Evolutionary conservation across 2,329 filamentous ascomycete species (phyloP).

Genomic region (Fusarium newnesense): DNA sequence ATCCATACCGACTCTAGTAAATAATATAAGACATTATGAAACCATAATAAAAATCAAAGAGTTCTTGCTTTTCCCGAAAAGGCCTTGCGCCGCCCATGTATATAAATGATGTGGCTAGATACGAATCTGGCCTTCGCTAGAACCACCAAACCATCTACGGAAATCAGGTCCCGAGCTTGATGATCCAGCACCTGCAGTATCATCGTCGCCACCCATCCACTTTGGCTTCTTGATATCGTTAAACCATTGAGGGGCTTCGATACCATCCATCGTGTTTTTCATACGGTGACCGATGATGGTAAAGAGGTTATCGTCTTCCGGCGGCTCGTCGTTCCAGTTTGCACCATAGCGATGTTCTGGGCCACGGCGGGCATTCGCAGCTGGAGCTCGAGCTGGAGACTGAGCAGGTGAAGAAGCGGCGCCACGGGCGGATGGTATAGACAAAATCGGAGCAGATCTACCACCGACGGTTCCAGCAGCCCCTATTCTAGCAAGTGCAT

Average conservation of each 20-base stretch:
- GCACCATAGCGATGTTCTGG: slow-evolving; percentile 42
- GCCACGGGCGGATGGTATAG: slow-evolving; percentile 56
- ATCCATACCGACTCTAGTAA: slow-evolving; percentile 15
- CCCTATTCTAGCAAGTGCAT: slow-evolving; percentile 51
- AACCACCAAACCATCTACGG: slow-evolving; percentile 66
- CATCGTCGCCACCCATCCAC: slow-evolving; percentile 77
- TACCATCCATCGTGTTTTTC: slow-evolving; percentile 89
- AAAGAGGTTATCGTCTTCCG: slow-evolving; percentile 84
- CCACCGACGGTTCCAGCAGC: slow-evolving; percentile 41
- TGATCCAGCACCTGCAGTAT: slow-evolving; percentile 42
- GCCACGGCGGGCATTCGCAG: slow-evolving; percentile 42
- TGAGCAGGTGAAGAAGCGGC: slow-evolving; percentile 50
- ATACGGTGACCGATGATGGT: slow-evolving; percentile 85
- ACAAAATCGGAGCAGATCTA: slow-evolving; percentile 59
- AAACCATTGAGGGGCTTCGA: slow-evolving; percentile 85
- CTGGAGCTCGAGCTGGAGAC: slow-evolving; percentile 54
- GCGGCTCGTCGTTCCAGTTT: slow-evolving; percentile 63
- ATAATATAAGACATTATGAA: slow-evolving; percentile 12
- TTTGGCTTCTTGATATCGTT: slow-evolving; percentile 79
- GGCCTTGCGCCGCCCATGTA: slow-evolving; percentile 13
- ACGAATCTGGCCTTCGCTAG: slow-evolving; percentile 49
- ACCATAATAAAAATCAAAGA: slow-evolving; percentile 23
- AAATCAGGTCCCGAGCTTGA: slow-evolving; percentile 53
- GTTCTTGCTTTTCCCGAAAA: slow-evolving; percentile 16
- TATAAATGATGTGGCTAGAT: slow-evolving; percentile 28